Evolutionary conservation across 2,329 filamentous ascomycete genomes (phyloP), one percentile per base, ranked within the genome.

Genomic region (Hymenotorrendiella dingleyae): DNA sequence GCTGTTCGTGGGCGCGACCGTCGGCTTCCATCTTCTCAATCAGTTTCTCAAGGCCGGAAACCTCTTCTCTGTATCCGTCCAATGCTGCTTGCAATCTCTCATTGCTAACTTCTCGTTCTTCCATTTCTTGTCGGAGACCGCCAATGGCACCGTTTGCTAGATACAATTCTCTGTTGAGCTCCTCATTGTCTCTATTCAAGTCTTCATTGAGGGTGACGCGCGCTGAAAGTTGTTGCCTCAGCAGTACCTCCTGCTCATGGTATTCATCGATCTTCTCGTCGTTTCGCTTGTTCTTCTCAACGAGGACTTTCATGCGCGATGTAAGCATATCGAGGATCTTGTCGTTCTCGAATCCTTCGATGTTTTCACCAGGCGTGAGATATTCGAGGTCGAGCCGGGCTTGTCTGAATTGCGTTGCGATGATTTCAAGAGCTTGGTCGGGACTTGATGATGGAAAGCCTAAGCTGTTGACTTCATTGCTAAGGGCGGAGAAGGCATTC

Each of bases 341-440:
- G 1, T 72, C 71, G 30, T 62, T 62, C 35, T 62, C 59, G 36
- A 62, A 62, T 2, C 76, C 76, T 37, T 71, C 70, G 0, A 67
- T 54, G n/a, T 73, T 63, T 55, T 82, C 78, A 5, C 77, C 78
- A 0, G 78, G 78, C 0, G 70, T 74, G 16, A 81, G 67, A 53
- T 80, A 80, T 57, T 82, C 78, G 2, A 82, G 69, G 51, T 82
- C 77, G 0, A 81, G 62, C 1, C 78, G 70, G 1, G 77, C 78
- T 2, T 71, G 60, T 16, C 77, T 73, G 61, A 82, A 74, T 2
- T 71, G 67, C 2, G 64, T 48, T 0, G 67, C 58, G 10, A 82
- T 66, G 0, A 70, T 66, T 1, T 63, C 47, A 6, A 81, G 55
- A 1, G 44, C 45, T n/a, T 49, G 46, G 28, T 59, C 55, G 10